Percentiles rank a stretch among this genome's conserved stretches.
Conservation (phyloP, 1,284 basidiomycete genomes). For the Puccinia novopanici region DNA sequence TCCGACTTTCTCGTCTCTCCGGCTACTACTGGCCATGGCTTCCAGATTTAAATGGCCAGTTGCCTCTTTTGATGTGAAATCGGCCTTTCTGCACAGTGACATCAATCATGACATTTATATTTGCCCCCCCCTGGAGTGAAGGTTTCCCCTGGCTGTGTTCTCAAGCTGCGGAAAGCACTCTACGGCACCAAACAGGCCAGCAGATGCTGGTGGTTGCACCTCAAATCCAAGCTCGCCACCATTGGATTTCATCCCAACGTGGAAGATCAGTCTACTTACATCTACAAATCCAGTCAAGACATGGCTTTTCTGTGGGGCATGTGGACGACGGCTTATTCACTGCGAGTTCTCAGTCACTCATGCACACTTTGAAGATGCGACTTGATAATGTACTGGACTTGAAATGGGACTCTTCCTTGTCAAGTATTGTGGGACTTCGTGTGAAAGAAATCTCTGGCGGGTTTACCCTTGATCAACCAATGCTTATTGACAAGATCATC, state of each 20-base stretch:
- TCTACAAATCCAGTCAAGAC: not conserved
- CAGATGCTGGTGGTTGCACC: too few relatives aligned
- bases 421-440: not conserved
- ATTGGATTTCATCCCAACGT: not conserved
- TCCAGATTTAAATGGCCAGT: too few relatives aligned
- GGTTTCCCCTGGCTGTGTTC: not conserved
- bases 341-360: not conserved
- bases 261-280: not conserved
- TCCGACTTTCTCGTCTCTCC: too few relatives aligned
- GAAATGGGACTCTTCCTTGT: not conserved
- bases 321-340: not conserved
- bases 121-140: conserved; percentile 5
- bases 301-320: too few relatives aligned
- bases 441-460: not conserved
- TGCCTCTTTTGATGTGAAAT: conserved; percentile 24
- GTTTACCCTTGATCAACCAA: not conserved
- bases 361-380: not conserved
- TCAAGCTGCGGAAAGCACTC: too few relatives aligned
- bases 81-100: conserved; percentile 14
- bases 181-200: too few relatives aligned
- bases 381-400: not conserved
- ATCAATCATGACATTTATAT: conserved; percentile 16
- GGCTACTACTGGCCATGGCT: too few relatives aligned
- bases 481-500: not conserved
- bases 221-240: not conserved